Base-by-base conservation (phyloP, 495 filamentous ascomycete genomes). In the Neurospora hispaniola region DNA sequence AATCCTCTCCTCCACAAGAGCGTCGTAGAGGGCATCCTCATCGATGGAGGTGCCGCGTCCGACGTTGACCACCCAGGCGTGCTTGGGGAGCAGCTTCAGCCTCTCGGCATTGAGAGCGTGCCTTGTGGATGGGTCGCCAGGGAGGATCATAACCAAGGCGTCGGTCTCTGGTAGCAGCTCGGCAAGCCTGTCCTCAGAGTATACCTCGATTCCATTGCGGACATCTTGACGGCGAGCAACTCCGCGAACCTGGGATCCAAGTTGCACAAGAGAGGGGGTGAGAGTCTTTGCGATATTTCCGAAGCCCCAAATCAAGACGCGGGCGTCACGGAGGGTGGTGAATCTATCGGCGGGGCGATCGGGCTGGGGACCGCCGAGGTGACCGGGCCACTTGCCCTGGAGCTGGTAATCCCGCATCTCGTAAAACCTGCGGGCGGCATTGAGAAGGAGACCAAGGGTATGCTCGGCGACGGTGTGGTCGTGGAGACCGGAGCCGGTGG, bases 261-360 rank as follows among this genome's bases (percentile, higher is more conserved):
- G 84, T 6, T 86, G 91, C 62, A 84, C 82, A 1, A 93, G 89
- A 69, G 91, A 88, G 76, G 86, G 89, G 72, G 89, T 89, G 74
- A 97, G 85, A 75, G 93, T 90, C 84, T 90, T 81, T 62, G 92
- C 93, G 71, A 96, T 96, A 43, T 93, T 93, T 39, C 94, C 94
- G 88, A 94, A 94, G 2, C 94, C 94, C 75, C 96, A 86, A 75
- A 97, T 90, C 23, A 79, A 54, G 3, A 86, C 78, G 31, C 79
- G 76, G 18, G 88, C 86, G 69, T 85, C 85, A 46, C 85, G 82
- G 75, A 90, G 79, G 3, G 87, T 88, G 16, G 84, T 85, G 79
- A 90, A 90, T 27, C 75, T 73, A 35, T 79, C 84, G 44, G 75
- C 73, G 12, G 80, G 80, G 1, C 83, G 79, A 72, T 89, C 87